Conservation (phyloP, 345 rosid genomes). For the Lepidium sativum region DNA sequence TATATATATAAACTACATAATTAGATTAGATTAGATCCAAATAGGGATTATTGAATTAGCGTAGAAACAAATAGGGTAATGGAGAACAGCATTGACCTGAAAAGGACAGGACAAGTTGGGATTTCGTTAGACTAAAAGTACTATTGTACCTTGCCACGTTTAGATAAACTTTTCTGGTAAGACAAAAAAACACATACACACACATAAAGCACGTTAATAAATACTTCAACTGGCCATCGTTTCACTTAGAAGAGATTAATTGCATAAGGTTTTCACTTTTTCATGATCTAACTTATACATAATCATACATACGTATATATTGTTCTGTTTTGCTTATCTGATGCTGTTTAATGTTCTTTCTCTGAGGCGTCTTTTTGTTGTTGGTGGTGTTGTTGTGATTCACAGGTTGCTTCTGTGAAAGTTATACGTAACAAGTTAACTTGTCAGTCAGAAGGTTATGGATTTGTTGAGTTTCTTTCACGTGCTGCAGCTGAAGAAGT, state of each 20-base stretch:
- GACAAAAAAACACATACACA: not conserved
- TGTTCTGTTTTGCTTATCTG: not conserved
- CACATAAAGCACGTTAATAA: not conserved
- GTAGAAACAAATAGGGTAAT: conserved; percentile 19
- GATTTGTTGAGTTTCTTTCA: conserved; percentile 78
- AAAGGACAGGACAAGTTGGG: conserved; percentile 22
- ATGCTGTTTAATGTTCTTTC: not conserved
- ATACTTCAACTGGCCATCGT: not conserved
- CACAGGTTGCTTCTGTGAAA: conserved; percentile 72
- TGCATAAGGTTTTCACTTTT: not conserved
- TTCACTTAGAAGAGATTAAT: not conserved
- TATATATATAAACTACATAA: not conserved
- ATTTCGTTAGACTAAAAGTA: conserved; percentile 14
- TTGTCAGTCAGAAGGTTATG: conserved; percentile 83
- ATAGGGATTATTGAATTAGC: conserved; percentile 6
- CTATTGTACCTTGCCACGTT: conserved; percentile 18
- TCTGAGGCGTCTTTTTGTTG: not conserved
- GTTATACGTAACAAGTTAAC: conserved; percentile 92
- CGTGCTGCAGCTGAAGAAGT: conserved; percentile 81
- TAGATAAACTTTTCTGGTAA: conserved; percentile 1
- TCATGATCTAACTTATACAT: not conserved
- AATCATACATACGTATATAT: not conserved
- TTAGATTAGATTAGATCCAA: conserved; percentile 16
- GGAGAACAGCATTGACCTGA: conserved; percentile 19
- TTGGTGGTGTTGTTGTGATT: not conserved